Percentiles rank a stretch among this genome's conserved stretches.
Conservation (phyloP, 306 rosid genomes). For the Gillenia trifoliata region DNA sequence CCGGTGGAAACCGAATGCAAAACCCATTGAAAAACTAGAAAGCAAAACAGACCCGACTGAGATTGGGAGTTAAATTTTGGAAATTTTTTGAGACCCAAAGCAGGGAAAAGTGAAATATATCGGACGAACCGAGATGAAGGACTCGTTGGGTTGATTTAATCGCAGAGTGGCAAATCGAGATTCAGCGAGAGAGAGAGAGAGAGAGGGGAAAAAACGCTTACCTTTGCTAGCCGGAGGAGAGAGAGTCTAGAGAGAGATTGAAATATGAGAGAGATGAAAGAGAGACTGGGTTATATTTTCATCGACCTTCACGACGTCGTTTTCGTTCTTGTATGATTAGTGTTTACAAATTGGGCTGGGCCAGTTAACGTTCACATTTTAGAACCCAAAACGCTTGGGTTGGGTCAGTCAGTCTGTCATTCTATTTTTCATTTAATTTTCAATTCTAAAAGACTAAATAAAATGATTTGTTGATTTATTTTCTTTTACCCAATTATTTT, state of each 20-base stretch:
- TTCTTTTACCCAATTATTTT: too few species aligned
- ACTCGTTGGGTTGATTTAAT: neutral
- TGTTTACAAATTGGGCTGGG: too few species aligned
- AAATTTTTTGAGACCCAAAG: neutral
- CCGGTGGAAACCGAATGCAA: neutral
- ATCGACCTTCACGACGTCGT: neutral
- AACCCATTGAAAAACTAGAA: neutral
- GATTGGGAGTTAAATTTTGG: constrained; percentile 3
- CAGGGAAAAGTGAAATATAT: neutral
- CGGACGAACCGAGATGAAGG: neutral
- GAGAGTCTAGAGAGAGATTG: neutral
- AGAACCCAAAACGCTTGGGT: neutral
- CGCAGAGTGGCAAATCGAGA: neutral
- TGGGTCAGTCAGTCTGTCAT: neutral
- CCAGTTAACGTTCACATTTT: neutral
- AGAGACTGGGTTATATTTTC: constrained; percentile 1
- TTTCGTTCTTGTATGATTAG: neutral
- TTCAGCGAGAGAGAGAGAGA: neutral
- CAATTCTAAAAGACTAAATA: too few species aligned
- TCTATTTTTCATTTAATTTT: too few species aligned
- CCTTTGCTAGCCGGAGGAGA: neutral
- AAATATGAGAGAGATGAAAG: neutral
- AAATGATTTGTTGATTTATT: too few species aligned
- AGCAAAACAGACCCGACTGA: neutral
- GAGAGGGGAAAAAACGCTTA: neutral